Percentiles rank a stretch among this genome's conserved stretches.
Conservation (phyloP, 2,329 filamentous ascomycete genomes). For the Trichoderma citrinoviride region DNA sequence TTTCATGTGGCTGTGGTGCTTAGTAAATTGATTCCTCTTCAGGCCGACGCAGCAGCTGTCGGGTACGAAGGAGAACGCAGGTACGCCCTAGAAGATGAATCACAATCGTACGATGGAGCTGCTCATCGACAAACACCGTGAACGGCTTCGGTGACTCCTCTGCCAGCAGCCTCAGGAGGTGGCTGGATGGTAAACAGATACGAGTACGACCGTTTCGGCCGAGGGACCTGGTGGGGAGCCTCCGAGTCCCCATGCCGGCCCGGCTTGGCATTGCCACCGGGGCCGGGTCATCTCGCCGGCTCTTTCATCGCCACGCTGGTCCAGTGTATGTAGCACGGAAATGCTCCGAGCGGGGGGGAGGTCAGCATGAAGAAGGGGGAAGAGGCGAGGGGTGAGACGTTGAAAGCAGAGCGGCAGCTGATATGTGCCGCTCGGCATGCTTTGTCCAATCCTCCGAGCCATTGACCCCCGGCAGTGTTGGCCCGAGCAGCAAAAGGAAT, state of each 20-base stretch:
- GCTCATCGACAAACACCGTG: not conserved
- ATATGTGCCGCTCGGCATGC: too few relatives aligned
- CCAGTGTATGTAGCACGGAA: not conserved
- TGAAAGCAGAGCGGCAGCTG: too few relatives aligned
- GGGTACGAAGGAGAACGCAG: not conserved
- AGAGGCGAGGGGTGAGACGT: too few relatives aligned
- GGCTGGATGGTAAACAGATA: not conserved
- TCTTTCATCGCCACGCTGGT: not conserved
- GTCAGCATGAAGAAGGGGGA: too few relatives aligned
- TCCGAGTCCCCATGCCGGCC: not conserved
- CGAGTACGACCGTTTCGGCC: not conserved
- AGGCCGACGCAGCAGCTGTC: not conserved
- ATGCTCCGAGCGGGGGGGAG: too few relatives aligned
- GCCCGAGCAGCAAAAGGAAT: too few relatives aligned
- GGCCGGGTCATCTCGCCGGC: not conserved
- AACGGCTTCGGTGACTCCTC: not conserved
- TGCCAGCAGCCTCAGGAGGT: not conserved
- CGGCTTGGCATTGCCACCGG: constrained; percentile 10
- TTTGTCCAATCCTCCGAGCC: too few relatives aligned
- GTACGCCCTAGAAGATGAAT: not conserved
- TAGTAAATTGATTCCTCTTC: not conserved
- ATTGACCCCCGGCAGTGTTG: too few relatives aligned
- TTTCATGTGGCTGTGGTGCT: constrained; percentile 14
- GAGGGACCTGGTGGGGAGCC: not conserved
- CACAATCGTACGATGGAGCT: not conserved